Evolutionary conservation across 805 yeast genomes (phyloP).

Genomic region (Ogataea zsoltii): DNA sequence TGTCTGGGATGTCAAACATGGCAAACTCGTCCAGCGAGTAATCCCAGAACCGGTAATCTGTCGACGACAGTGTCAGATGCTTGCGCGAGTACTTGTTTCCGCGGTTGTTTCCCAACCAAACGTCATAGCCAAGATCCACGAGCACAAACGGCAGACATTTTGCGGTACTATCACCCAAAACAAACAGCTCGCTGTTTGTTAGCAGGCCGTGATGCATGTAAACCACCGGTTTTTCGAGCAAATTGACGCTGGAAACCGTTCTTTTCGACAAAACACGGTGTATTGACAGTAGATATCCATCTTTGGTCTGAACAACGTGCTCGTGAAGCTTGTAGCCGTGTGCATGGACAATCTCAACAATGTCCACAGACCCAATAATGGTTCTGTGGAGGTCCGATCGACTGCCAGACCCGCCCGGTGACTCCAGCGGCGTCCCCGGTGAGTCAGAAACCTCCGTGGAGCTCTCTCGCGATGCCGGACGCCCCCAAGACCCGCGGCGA

Average conservation of each 20-base stretch:
- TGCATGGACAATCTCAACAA: slow-evolving; percentile 35
- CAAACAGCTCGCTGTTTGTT: slow-evolving; percentile 75
- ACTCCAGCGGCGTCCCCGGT: neutral
- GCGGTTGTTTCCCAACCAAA: slow-evolving; percentile 90
- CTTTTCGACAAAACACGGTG: slow-evolving; percentile 55
- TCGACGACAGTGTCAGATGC: slow-evolving; percentile 48
- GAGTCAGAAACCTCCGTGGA: neutral
- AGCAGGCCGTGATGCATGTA: slow-evolving; percentile 89
- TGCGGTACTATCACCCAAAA: slow-evolving; percentile 44
- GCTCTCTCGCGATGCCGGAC: neutral
- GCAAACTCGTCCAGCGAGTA: slow-evolving; percentile 93
- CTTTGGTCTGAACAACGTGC: slow-evolving; percentile 75
- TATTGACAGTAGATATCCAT: slow-evolving; percentile 74
- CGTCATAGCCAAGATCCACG: slow-evolving; percentile 83
- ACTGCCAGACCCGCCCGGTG: neutral
- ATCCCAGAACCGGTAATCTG: slow-evolving; percentile 71
- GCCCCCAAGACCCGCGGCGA: too few species aligned
- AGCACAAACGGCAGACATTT: slow-evolving; percentile 68
- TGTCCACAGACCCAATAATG: slow-evolving; percentile 31
- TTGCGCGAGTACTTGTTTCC: slow-evolving; percentile 91
- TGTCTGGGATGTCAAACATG: slow-evolving; percentile 81
- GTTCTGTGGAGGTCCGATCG: slow-evolving; percentile 10
- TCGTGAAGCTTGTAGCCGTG: slow-evolving; percentile 72
- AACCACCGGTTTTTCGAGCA: slow-evolving; percentile 42
- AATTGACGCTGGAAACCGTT: slow-evolving; percentile 5